Conservation (phyloP, 805 yeast species). For the Metschnikowia baotianmanensis region DNA sequence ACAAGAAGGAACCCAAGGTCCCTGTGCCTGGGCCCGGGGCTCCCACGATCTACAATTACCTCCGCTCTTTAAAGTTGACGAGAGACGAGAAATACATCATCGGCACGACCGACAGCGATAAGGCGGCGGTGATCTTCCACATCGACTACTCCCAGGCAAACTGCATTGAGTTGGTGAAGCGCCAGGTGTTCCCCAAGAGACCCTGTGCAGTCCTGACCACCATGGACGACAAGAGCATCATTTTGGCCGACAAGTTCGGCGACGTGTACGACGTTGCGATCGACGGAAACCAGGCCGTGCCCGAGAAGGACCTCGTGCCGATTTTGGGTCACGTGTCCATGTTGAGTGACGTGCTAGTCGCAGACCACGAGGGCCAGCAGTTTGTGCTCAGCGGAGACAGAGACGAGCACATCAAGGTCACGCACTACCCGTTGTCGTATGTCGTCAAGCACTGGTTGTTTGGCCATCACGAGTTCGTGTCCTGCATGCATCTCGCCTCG, state of each 20-base stretch:
- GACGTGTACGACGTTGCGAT: constrained; percentile 74
- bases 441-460: constrained; percentile 80
- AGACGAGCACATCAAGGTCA: constrained; percentile 91
- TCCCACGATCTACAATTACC: constrained; percentile 62
- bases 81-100: constrained; percentile 53
- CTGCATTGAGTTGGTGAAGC: constrained; percentile 52
- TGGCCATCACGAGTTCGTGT: constrained; percentile 83
- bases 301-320: constrained; percentile 53
- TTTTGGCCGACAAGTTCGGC: constrained; percentile 94
- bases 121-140: constrained; percentile 65
- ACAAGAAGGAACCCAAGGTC: constrained; percentile 18
- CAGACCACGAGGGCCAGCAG: constrained; percentile 39
- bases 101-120: constrained; percentile 79
- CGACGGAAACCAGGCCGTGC: constrained; percentile 33
- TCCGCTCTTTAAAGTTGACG: constrained; percentile 58
- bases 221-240: constrained; percentile 46
- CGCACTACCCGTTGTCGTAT: constrained; percentile 74
- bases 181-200: constrained; percentile 84
- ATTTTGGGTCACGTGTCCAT: constrained; percentile 94
- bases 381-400: constrained; percentile 81
- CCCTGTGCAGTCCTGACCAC: constrained; percentile 79
- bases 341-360: constrained; percentile 72
- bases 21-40: constrained; percentile 52
- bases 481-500: constrained; percentile 55
- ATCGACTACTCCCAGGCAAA: constrained; percentile 38